Evolutionary conservation across 768 basidiomycete genomes (phyloP), one percentile per base, ranked within the genome.

Genomic region (Termitomyces sp.): DNA sequence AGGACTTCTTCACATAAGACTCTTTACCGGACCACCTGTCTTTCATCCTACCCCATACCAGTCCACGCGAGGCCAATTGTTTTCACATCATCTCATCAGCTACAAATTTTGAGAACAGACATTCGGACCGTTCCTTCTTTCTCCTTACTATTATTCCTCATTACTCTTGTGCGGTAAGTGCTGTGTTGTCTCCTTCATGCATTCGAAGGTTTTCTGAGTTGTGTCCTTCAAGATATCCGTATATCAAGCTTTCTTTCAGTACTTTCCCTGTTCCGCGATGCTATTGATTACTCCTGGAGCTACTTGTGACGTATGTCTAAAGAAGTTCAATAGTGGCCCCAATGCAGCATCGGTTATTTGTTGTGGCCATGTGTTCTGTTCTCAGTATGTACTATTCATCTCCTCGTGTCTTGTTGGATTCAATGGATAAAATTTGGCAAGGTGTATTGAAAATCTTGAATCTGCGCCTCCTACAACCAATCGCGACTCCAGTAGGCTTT

Each of bases 351-450:
- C 85, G 63, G 78, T 82, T 46, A 86, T 89, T 61, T 56, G 75
- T 45, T 91, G 89, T 57, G 89, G 89, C 16, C 88, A 90, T 65
- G 80, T 84, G 53, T 88, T 89, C 69, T 90, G 85, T 62, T 69
- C 71, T 57, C 68, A 66, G 73, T 75, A 52, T 52, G 77, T 73
- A 25, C 12, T n/a, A 7, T 39, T n/a, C 40, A 42, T 7, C 45
- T n/a, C 36, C 12, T 41, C 2, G 25, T 41, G 32, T 52, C 49
- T 55, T 15, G 32, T 46, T 49, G 38, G 42, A 48, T 53, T 46
- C 47, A 31, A 60, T 46, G 20, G 53, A n/a, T n/a, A n/a, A n/a
- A n/a, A 50, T 39, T 50, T 15, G n/a, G 46, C 10, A 61, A 87
- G 86, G 47, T 88, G 87, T 64, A 73, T 88, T 88, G 53, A 71